Evolutionary conservation across 352 stramenopile genomes (phyloP).

Genomic region (Thalassiosira hispida): DNA sequence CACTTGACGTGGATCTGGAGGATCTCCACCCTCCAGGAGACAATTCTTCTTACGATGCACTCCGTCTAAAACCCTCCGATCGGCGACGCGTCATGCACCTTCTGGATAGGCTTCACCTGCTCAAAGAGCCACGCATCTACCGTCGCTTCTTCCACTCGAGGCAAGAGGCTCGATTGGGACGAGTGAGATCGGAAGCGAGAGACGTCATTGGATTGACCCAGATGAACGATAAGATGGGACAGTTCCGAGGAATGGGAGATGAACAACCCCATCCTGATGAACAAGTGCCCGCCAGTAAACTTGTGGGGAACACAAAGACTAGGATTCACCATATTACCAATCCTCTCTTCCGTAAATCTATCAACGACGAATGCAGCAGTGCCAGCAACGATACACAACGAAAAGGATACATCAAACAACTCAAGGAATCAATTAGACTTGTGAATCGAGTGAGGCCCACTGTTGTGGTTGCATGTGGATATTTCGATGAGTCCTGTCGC

Average conservation of each 20-base stretch:
- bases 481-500: conserved; percentile 60
- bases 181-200: conserved; percentile 57
- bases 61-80: conserved; percentile 63
- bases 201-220: conserved; percentile 80
- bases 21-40: conserved; percentile 74
- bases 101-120: conserved; percentile 73
- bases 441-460: conserved; percentile 85
- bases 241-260: conserved; percentile 55
- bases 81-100: conserved; percentile 78
- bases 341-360: conserved; percentile 58
- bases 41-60: conserved; percentile 65
- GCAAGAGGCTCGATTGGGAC: conserved; percentile 71
- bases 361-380: conserved; percentile 33
- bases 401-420: conserved; percentile 75
- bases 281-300: conserved; percentile 68
- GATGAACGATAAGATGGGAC: conserved; percentile 80
- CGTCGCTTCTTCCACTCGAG: conserved; percentile 84
- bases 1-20: conserved; percentile 69
- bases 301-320: conserved; percentile 71
- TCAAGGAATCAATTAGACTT: conserved; percentile 78
- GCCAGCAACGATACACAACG: conserved; percentile 54
- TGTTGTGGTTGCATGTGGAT: conserved; percentile 66
- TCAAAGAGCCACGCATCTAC: conserved; percentile 80
- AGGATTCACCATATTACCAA: conserved; percentile 82
- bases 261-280: conserved; percentile 64